These are phyloP conservation scores for Amanita exitialis DNA, from an alignment of 768 basidiomycete genomes.

Conservation along the genomic window DNA sequence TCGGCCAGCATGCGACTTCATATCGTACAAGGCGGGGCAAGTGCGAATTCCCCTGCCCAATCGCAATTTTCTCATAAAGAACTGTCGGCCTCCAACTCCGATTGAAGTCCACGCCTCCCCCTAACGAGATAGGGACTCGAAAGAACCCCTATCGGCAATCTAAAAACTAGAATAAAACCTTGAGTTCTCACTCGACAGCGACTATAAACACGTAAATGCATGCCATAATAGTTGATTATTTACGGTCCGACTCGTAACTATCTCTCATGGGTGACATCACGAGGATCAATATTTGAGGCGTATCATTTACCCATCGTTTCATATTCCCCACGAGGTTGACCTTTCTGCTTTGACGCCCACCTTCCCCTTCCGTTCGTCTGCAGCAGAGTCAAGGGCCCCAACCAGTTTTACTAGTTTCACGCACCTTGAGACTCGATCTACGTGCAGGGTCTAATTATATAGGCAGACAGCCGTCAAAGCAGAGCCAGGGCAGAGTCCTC, in stretches of 20 bases:
- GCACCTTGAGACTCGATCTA: background rate
- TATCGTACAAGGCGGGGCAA: background rate
- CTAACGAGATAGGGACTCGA: background rate
- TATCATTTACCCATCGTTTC: background rate
- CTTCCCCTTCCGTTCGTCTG: background rate
- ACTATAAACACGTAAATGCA: constrained; percentile 5
- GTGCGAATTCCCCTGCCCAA: background rate
- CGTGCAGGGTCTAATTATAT: background rate
- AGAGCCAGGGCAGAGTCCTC: background rate
- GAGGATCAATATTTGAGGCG: background rate
- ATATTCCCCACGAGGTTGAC: background rate
- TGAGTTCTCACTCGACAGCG: background rate
- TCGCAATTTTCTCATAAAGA: background rate
- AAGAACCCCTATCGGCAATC: constrained; percentile 6
- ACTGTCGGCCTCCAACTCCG: background rate
- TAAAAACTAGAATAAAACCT: constrained; percentile 5
- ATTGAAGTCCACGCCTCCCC: background rate
- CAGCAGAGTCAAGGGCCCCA: background rate
- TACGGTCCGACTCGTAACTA: background rate
- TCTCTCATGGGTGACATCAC: background rate
- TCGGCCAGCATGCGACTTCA: background rate
- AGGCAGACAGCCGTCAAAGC: background rate
- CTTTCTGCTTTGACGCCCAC: no score
- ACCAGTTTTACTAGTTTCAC: background rate
- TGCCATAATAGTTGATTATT: constrained; percentile 4